These are phyloP conservation scores for Syzygium oleosum DNA, from an alignment of 345 rosid genomes.

Conservation along the genomic window DNA sequence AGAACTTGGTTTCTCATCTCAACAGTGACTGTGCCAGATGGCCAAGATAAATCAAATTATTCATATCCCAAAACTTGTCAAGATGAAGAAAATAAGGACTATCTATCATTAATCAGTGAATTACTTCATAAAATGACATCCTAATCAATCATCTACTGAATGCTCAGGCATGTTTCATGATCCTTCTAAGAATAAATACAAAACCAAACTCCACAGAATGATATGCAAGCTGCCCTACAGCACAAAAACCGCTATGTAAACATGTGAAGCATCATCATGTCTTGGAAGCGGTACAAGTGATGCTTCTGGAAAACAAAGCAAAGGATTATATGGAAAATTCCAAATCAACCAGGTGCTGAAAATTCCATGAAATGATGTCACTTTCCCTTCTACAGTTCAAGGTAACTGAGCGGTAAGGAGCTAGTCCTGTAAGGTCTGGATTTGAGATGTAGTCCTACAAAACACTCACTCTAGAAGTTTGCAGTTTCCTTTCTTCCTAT, in stretches of 20 bases:
- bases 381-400: neutral
- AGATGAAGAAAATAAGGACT: neutral
- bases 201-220: neutral
- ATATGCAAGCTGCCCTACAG: neutral
- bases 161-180: neutral
- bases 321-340: neutral
- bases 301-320: neutral
- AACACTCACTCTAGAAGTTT: neutral
- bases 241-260: neutral
- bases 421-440: neutral
- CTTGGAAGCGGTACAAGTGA: neutral
- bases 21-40: neutral
- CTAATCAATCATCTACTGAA: neutral
- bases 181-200: neutral
- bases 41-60: neutral
- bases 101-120: neutral
- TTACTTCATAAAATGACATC: neutral
- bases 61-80: neutral
- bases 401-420: neutral
- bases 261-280: neutral
- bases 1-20: neutral
- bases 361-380: neutral
- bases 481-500: neutral
- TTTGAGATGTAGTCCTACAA: neutral
- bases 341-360: neutral